Evolutionary conservation across 805 yeast species (phyloP).

Genomic region (Peterozyma toletana): DNA sequence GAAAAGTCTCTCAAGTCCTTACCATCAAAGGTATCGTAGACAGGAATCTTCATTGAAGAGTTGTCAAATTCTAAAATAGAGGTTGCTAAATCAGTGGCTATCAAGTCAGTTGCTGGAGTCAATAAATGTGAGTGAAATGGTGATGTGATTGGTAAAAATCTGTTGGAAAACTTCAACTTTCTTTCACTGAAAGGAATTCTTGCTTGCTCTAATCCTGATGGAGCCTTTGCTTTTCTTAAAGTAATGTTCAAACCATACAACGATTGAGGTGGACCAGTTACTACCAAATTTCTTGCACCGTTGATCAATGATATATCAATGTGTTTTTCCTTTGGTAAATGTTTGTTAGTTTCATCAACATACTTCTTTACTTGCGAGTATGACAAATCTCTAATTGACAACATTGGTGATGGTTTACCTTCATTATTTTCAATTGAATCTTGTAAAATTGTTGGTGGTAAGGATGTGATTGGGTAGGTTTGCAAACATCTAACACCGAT

Average conservation of each 20-base stretch:
- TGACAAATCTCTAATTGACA: conserved; percentile 85
- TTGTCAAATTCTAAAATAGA: conserved; percentile 51
- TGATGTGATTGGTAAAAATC: conserved; percentile 91
- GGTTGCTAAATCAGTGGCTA: conserved; percentile 56
- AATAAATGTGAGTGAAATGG: conserved; percentile 95
- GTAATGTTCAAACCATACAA: conserved; percentile 90
- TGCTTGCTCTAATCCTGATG: conserved; percentile 90
- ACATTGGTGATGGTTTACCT: conserved; percentile 97
- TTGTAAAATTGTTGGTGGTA: conserved; percentile 88
- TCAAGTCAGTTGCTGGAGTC: conserved; percentile 59
- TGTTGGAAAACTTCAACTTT: conserved; percentile 85
- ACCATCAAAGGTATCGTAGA: conserved; percentile 85
- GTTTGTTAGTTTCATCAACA: conserved; percentile 84
- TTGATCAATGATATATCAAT: conserved; percentile 85
- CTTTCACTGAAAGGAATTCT: conserved; percentile 92
- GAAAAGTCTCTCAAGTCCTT: conserved; percentile 53
- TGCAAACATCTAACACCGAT: conserved; percentile 89
- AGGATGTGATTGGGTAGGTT: conserved; percentile 86
- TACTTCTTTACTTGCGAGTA: conserved; percentile 69
- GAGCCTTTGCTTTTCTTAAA: conserved; percentile 90
- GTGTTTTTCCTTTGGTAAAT: conserved; percentile 86
- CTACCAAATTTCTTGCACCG: conserved; percentile 94
- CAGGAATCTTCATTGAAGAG: conserved; percentile 68
- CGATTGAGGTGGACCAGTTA: conserved; percentile 97
- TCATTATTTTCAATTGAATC: conserved; percentile 92